Percentiles rank a stretch among this genome's conserved stretches.
phyloP scores from a whole-genome alignment of 805 yeast genomes.

The Ogataea dorogensis region DNA sequence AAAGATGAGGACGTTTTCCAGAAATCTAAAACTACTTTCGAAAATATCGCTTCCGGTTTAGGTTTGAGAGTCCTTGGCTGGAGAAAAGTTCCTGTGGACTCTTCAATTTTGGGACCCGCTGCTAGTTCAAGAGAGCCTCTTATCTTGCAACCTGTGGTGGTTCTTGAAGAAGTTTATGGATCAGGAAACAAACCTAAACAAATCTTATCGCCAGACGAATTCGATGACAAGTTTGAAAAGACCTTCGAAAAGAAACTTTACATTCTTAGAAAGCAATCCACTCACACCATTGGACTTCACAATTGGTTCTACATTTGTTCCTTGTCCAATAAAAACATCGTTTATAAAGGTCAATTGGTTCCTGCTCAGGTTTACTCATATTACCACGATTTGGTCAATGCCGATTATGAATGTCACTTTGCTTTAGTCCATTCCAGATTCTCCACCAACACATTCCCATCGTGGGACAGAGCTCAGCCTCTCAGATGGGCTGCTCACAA shows the following conservation, averaged over 20 bases:
- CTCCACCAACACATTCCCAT: slow-evolving; percentile 97
- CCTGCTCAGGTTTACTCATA: slow-evolving; percentile 95
- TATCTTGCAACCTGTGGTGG: slow-evolving; percentile 90
- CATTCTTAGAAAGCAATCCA: slow-evolving; percentile 82
- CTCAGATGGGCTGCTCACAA: slow-evolving; percentile 96
- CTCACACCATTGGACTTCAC: slow-evolving; percentile 88
- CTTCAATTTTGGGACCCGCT: slow-evolving; percentile 92
- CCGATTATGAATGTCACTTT: slow-evolving; percentile 91
- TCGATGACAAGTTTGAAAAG: slow-evolving; percentile 54
- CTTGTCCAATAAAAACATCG: slow-evolving; percentile 81
- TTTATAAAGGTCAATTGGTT: slow-evolving; percentile 96
- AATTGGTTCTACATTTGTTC: slow-evolving; percentile 98
- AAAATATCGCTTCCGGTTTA: slow-evolving; percentile 69
- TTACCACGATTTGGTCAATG: slow-evolving; percentile 88
- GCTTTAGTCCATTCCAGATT: slow-evolving; percentile 96
- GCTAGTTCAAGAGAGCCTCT: slow-evolving; percentile 90
- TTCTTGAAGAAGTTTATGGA: slow-evolving; percentile 53
- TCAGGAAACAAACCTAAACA: slow-evolving; percentile 35
- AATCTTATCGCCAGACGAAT: slow-evolving; percentile 47
- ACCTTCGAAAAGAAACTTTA: slow-evolving; percentile 80
- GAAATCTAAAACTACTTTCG: slow-evolving; percentile 74
- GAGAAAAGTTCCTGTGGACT: slow-evolving; percentile 94
- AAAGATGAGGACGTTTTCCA: slow-evolving; percentile 71
- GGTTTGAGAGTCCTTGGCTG: slow-evolving; percentile 87
- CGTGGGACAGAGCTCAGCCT: slow-evolving; percentile 99